Evolutionary conservation across 371 early-diverging fungal genomes (phyloP).

Genomic region (Coemansia sp.): DNA sequence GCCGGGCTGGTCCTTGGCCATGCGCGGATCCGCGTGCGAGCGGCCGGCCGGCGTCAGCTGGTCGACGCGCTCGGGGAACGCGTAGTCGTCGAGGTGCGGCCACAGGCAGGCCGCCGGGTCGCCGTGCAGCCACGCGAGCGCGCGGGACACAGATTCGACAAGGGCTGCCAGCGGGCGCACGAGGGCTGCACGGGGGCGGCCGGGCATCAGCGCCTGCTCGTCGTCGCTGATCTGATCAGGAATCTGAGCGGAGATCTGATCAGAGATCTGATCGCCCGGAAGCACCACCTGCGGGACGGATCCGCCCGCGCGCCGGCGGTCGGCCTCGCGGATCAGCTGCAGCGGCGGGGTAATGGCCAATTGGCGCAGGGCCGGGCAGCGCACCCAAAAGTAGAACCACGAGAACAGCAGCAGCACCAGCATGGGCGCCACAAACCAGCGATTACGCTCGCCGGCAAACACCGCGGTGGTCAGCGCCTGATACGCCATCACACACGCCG

Average conservation of each 20-base stretch:
- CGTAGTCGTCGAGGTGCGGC: slow-evolving; percentile 45
- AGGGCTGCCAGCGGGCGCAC: slow-evolving; percentile 23
- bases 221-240: neutral
- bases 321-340: slow-evolving; percentile 47
- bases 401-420: slow-evolving; percentile 39
- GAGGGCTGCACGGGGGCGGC: neutral
- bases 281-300: neutral
- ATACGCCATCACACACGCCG: slow-evolving; percentile 75
- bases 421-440: slow-evolving; percentile 50
- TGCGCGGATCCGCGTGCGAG: slow-evolving; percentile 12
- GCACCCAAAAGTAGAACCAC: slow-evolving; percentile 46
- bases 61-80: slow-evolving; percentile 44
- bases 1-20: slow-evolving; percentile 37
- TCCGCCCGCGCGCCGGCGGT: slow-evolving; percentile 26
- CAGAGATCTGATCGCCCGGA: neutral
- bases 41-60: slow-evolving; percentile 29
- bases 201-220: slow-evolving; percentile 17
- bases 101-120: slow-evolving; percentile 41
- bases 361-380: slow-evolving; percentile 22
- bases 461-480: slow-evolving; percentile 81
- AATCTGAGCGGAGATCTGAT: too few species aligned
- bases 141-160: slow-evolving; percentile 18
- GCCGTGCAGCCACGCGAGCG: slow-evolving; percentile 22
- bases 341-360: slow-evolving; percentile 34
- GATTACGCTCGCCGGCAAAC: slow-evolving; percentile 57